These are phyloP conservation scores for Citrus sinensis DNA, from an alignment of 345 rosid species.

Conservation along the genomic window DVS_A1.0 CM039167.1:27304001-27304500, in stretches of 20 bases:
- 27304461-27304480: neutral
- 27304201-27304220: slow-evolving; percentile 4
- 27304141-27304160: neutral
- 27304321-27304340: neutral
- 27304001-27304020: neutral
- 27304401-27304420: neutral
- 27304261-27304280: neutral
- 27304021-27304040: too few species aligned
- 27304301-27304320: neutral
- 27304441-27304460: neutral
- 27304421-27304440: neutral
- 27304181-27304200: neutral
- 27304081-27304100: neutral
- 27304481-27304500: neutral
- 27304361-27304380: neutral
- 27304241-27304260: neutral
- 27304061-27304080: neutral
- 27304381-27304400: neutral
- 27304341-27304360: neutral
- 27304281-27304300: neutral
- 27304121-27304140: neutral
- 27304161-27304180: neutral
- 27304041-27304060: neutral
- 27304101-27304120: slow-evolving; percentile 1
- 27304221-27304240: slow-evolving; percentile 4